A percentile compares a stretch with the other conserved stretches of the same genome.
Conservation (phyloP, 495 filamentous ascomycete species). For the Xylaria scruposa region DNA sequence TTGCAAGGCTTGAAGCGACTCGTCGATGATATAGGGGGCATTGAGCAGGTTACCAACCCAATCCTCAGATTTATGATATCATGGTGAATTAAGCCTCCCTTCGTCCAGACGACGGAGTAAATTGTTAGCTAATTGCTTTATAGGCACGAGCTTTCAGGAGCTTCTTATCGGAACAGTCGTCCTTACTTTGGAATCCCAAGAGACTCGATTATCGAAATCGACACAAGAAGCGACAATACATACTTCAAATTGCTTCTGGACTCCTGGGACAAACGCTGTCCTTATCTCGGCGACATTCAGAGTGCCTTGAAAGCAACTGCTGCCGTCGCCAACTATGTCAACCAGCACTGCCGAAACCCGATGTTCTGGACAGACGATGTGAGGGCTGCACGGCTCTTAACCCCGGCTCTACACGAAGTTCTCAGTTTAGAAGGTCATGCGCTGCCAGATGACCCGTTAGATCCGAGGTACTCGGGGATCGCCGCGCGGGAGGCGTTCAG, state of each 20-base stretch:
- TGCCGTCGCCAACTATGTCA: slow-evolving; percentile 36
- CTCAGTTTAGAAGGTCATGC: slow-evolving; percentile 33
- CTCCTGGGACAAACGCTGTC: slow-evolving; percentile 34
- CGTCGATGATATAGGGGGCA: slow-evolving; percentile 33
- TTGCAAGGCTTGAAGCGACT: slow-evolving; percentile 36
- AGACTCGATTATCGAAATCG: slow-evolving; percentile 25
- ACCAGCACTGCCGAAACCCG: slow-evolving; percentile 15
- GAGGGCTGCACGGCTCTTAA: slow-evolving; percentile 30
- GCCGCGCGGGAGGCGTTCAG: slow-evolving; percentile 38
- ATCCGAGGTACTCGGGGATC: slow-evolving; percentile 30
- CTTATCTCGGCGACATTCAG: slow-evolving; percentile 35
- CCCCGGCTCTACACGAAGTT: slow-evolving; percentile 33
- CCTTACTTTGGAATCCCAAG: slow-evolving; percentile 32
- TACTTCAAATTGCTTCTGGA: slow-evolving; percentile 29
- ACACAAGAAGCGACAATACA: slow-evolving; percentile 25
- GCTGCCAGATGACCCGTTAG: slow-evolving; percentile 28
- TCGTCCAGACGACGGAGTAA: not conserved
- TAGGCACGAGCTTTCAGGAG: slow-evolving; percentile 36
- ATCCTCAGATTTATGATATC: slow-evolving; percentile 36
- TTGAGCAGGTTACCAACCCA: slow-evolving; percentile 33
- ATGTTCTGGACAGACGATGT: slow-evolving; percentile 37
- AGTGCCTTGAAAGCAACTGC: slow-evolving; percentile 34
- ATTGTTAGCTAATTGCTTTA: not conserved
- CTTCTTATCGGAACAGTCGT: slow-evolving; percentile 33
- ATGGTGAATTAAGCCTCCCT: slow-evolving; percentile 29